Evolutionary conservation across 2,329 filamentous ascomycete genomes (phyloP).

Genomic region (Huntiella abstrusa): DNA sequence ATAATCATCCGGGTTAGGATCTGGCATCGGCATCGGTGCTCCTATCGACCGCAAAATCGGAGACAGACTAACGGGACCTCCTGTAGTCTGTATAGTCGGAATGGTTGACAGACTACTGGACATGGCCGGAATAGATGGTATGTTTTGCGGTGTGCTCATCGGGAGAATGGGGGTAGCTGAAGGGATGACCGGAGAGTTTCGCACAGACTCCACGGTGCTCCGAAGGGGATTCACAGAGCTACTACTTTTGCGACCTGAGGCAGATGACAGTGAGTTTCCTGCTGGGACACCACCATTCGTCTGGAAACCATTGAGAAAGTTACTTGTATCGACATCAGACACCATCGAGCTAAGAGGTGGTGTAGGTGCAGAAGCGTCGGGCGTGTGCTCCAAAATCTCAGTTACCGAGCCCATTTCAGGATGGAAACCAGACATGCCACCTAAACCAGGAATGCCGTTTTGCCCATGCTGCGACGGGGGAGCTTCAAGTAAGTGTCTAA

Average conservation of each 20-base stretch:
- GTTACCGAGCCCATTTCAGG: constrained; percentile 38
- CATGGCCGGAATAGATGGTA: neutral
- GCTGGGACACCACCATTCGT: constrained; percentile 12
- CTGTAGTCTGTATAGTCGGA: constrained; percentile 10
- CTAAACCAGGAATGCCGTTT: neutral
- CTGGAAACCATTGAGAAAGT: neutral
- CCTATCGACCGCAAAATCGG: constrained; percentile 28
- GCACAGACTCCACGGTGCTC: neutral
- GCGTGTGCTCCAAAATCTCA: constrained; percentile 37
- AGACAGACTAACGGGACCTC: constrained; percentile 24
- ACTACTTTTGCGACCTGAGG: neutral
- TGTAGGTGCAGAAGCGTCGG: constrained; percentile 14
- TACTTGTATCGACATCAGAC: neutral
- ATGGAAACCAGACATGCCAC: constrained; percentile 15
- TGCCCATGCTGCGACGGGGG: constrained; percentile 13
- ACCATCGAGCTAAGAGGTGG: neutral
- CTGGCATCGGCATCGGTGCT: constrained; percentile 42
- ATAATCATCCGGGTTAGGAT: constrained; percentile 53
- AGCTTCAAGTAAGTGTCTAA: constrained; percentile 35
- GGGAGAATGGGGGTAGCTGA: constrained; percentile 12
- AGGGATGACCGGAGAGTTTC: neutral
- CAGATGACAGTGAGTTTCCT: constrained; percentile 10
- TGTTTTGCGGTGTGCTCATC: constrained; percentile 7
- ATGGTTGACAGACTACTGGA: neutral
- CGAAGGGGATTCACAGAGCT: neutral